Evolutionary conservation across 2,329 filamentous ascomycete genomes (phyloP).

Genomic region (Zymoseptoria tritici): DNA sequence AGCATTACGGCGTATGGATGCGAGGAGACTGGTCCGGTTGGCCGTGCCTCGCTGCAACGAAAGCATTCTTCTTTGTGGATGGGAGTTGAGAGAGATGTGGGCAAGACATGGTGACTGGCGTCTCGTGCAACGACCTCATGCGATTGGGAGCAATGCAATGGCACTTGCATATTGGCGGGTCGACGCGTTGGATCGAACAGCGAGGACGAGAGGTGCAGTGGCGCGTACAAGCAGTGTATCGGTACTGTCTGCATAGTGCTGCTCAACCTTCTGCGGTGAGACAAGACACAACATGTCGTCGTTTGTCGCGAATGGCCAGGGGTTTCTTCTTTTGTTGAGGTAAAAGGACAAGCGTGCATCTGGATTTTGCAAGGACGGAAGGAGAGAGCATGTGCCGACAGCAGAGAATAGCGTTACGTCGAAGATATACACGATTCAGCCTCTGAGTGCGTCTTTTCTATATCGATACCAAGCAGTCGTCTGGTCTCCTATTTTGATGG

Average conservation of each 20-base stretch:
- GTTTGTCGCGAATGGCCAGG: not conserved
- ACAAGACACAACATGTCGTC: not conserved
- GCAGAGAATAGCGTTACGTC: not conserved
- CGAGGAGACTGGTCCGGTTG: not conserved
- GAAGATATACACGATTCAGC: not conserved
- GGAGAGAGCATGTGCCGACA: conserved; percentile 4
- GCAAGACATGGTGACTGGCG: not conserved
- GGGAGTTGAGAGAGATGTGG: conserved; percentile 1
- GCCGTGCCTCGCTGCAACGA: not conserved
- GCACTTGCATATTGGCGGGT: conserved; percentile 15
- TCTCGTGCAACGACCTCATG: not conserved
- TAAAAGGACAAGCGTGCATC: not conserved
- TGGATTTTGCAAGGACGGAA: not conserved
- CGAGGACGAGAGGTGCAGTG: not conserved
- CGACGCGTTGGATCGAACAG: conserved; percentile 14
- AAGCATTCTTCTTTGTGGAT: not conserved
- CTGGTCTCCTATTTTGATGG: not conserved
- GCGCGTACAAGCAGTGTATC: conserved; percentile 11
- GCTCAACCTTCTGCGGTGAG: not conserved
- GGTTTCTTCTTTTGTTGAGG: not conserved
- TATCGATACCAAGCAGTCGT: no score
- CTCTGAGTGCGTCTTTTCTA: not conserved
- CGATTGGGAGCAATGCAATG: not conserved
- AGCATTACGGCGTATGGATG: conserved; percentile 12
- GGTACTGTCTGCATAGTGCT: conserved; percentile 15